phyloP scores from a whole-genome alignment of 164 flowering plant genomes.

The Amborella trichopoda region DNA sequence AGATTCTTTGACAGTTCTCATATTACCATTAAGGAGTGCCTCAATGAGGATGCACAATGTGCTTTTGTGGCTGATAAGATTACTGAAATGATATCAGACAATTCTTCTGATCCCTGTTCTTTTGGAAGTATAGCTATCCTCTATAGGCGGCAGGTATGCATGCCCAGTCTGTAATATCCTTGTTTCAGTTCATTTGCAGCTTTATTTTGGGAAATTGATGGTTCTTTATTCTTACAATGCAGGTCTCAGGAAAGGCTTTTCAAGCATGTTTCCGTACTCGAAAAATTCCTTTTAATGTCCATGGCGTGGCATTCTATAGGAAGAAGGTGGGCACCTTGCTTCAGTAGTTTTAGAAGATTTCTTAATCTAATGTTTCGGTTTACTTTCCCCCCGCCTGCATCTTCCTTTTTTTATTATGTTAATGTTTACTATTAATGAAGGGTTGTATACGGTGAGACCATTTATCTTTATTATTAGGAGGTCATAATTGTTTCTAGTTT shows the following conservation, averaged over 20 bases:
- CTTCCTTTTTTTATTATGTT: background rate
- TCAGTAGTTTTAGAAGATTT: too few species aligned
- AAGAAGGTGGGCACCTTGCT: slow-evolving; percentile 68
- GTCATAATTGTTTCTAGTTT: too few species aligned
- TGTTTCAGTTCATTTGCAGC: background rate
- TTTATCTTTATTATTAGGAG: too few species aligned
- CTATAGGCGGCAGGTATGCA: slow-evolving; percentile 80
- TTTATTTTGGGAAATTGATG: background rate
- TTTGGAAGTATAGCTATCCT: slow-evolving; percentile 76
- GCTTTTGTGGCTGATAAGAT: slow-evolving; percentile 85
- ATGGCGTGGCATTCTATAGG: slow-evolving; percentile 92
- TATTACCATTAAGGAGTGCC: slow-evolving; percentile 77
- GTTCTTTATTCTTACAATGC: slow-evolving; percentile 3
- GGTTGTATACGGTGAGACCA: too few species aligned
- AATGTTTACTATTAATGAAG: background rate
- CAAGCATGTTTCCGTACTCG: slow-evolving; percentile 71
- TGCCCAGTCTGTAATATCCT: background rate
- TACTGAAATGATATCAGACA: slow-evolving; percentile 36
- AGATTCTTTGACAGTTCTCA: slow-evolving; percentile 13
- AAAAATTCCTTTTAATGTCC: slow-evolving; percentile 81
- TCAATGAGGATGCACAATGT: slow-evolving; percentile 83
- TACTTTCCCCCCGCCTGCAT: slow-evolving; percentile 5
- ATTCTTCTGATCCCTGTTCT: slow-evolving; percentile 27
- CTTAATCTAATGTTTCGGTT: too few species aligned
- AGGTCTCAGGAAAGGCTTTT: slow-evolving; percentile 82